A percentile compares a stretch with the other conserved stretches of the same genome.
Evolutionary conservation across 1,284 basidiomycete genomes (phyloP).

Genomic region (Macrocystidia cucumis): DNA sequence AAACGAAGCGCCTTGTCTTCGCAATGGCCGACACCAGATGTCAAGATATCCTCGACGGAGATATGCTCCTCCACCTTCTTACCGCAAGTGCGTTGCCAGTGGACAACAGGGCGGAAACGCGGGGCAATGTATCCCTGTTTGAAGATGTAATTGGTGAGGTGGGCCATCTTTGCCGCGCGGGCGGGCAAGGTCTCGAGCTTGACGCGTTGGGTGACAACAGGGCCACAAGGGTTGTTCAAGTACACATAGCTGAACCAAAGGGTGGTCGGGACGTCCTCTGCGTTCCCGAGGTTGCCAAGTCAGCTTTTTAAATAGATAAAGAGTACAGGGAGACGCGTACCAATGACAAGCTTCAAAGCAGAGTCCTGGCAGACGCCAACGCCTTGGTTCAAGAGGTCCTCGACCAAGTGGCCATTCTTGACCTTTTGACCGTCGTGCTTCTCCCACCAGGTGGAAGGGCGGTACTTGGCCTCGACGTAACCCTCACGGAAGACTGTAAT

Average conservation of each 20-base stretch:
- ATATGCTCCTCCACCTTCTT: conserved; percentile 27
- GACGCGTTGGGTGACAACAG: conserved; percentile 30
- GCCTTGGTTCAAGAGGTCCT: conserved; percentile 31
- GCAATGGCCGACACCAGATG: conserved; percentile 23
- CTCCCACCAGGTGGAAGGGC: conserved; percentile 36
- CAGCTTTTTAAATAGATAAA: no score
- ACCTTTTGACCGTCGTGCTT: conserved; percentile 27
- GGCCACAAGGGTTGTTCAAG: conserved; percentile 19
- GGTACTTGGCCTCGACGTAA: conserved; percentile 33
- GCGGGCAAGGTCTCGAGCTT: conserved; percentile 23
- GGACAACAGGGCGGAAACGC: conserved; percentile 26
- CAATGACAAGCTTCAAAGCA: conserved; percentile 35
- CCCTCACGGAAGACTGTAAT: conserved; percentile 32
- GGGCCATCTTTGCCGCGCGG: conserved; percentile 28
- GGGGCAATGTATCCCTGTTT: conserved; percentile 26
- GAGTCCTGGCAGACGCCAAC: conserved; percentile 30
- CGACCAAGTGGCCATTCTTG: conserved; percentile 23
- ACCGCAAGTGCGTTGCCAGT: conserved; percentile 31
- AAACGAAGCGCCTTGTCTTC: conserved; percentile 31
- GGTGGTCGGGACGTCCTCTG: conserved; percentile 29
- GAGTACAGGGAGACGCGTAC: no score
- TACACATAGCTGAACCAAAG: conserved; percentile 39
- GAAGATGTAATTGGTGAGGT: conserved; percentile 40
- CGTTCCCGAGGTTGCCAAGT: no score
- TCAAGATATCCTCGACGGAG: conserved; percentile 24